A percentile compares a stretch with the other conserved stretches of the same genome.
These are phyloP conservation scores for Pyricularia pennisetigena DNA, from an alignment of 2,329 filamentous ascomycete species.

Conservation along the genomic window DNA sequence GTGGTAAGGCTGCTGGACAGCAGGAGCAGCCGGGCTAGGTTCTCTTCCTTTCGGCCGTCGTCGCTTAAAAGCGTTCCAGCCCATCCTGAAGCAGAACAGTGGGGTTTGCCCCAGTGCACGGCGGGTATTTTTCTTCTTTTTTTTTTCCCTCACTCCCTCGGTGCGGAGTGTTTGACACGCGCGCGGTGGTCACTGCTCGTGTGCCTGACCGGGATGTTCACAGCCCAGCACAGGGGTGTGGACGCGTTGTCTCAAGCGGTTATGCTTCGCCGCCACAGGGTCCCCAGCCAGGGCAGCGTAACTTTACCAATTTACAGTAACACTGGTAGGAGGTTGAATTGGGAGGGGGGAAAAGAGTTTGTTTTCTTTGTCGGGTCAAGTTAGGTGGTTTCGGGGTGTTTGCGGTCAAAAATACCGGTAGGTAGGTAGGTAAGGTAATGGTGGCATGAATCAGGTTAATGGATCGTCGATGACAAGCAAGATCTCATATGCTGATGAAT, in stretches of 20 bases:
- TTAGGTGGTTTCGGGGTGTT: not conserved
- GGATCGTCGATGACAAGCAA: not conserved
- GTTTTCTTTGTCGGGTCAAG: not conserved
- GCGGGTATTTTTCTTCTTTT: not conserved
- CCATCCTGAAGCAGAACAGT: conserved; percentile 4
- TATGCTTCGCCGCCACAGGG: not conserved
- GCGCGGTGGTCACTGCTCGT: not conserved
- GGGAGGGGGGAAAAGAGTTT: not conserved
- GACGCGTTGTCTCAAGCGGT: not conserved
- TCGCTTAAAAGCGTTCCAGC: conserved; percentile 4
- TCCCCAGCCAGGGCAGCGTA: not conserved
- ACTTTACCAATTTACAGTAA: not conserved
- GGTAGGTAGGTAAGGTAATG: not conserved
- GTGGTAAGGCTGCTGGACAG: not conserved
- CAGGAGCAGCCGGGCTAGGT: not conserved
- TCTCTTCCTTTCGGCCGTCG: not conserved
- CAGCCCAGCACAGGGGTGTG: not conserved
- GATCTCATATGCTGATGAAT: not conserved
- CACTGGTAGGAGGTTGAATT: not conserved
- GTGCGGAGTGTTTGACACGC: not conserved
- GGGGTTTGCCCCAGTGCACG: not conserved
- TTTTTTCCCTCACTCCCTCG: too few species aligned
- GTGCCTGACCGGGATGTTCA: not conserved
- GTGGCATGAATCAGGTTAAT: not conserved
- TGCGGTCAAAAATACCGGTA: not conserved